phyloP scores from a whole-genome alignment of 2,329 filamentous ascomycete genomes.

The Diaporthe sp. region DNA sequence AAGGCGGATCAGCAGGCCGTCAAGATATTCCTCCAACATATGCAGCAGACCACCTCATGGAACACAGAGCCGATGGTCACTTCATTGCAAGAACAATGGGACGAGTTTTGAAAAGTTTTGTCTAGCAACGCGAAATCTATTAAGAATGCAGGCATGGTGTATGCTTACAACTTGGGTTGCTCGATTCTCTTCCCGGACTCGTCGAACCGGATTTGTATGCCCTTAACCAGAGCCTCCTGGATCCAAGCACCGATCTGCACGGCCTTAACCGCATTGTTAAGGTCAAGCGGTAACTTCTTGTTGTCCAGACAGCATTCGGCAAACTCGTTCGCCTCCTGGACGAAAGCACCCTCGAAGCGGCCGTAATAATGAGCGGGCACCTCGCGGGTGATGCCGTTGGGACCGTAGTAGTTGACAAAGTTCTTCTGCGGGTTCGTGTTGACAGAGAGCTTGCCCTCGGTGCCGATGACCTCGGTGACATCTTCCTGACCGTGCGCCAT shows the following conservation, averaged over 20 bases:
- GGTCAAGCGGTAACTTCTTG: constrained; percentile 23
- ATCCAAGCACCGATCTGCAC: constrained; percentile 28
- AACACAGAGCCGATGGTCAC: constrained; percentile 7
- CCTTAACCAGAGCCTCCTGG: constrained; percentile 29
- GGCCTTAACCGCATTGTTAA: constrained; percentile 28
- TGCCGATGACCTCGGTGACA: constrained; percentile 74
- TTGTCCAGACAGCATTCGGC: constrained; percentile 27
- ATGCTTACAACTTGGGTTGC: constrained; percentile 15
- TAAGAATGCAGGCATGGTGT: background rate
- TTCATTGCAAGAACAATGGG: background rate
- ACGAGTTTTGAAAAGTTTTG: background rate
- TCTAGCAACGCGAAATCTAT: background rate
- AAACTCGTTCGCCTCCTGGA: constrained; percentile 32
- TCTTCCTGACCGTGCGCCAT: constrained; percentile 77
- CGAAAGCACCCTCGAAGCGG: constrained; percentile 27
- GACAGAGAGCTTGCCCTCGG: constrained; percentile 70
- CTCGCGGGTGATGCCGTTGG: constrained; percentile 22
- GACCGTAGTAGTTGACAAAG: constrained; percentile 27
- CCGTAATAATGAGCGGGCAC: constrained; percentile 27
- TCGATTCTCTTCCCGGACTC: constrained; percentile 27
- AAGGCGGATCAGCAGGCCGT: background rate
- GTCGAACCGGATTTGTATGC: constrained; percentile 29
- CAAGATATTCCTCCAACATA: background rate
- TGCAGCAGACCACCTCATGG: constrained; percentile 10
- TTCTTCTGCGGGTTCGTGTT: constrained; percentile 63